Evolutionary conservation across 192 early-diverging fungal genomes (phyloP).

Genomic region (Coemansia sp.): DNA sequence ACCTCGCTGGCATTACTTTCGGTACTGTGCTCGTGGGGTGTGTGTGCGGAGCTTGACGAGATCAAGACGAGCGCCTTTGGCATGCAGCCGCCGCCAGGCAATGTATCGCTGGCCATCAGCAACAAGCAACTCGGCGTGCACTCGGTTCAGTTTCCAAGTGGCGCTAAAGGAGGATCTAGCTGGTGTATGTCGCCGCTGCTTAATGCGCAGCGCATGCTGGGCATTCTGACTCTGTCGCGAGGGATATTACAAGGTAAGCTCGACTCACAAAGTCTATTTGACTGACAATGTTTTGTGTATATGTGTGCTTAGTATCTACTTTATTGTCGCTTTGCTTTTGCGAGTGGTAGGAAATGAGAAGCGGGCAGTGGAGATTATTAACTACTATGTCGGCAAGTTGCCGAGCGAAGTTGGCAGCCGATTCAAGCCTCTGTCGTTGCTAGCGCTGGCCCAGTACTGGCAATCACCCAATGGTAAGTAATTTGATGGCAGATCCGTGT

Average conservation of each 20-base stretch:
- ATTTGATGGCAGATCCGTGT: not conserved
- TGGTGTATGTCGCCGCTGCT: slow-evolving; percentile 55
- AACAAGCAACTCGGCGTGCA: slow-evolving; percentile 19
- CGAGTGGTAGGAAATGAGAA: slow-evolving; percentile 44
- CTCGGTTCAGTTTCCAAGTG: slow-evolving; percentile 41
- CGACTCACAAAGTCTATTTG: not conserved
- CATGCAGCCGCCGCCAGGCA: slow-evolving; percentile 23
- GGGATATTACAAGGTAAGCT: slow-evolving; percentile 41
- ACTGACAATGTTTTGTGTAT: not conserved
- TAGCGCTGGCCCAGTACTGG: slow-evolving; percentile 49
- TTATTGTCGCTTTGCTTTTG: not conserved
- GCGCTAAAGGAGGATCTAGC: slow-evolving; percentile 10
- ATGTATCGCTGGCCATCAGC: slow-evolving; percentile 33
- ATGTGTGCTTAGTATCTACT: not conserved
- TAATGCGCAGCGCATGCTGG: slow-evolving; percentile 57
- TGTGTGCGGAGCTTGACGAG: slow-evolving; percentile 35
- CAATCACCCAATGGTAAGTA: slow-evolving; percentile 42
- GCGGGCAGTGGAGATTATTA: slow-evolving; percentile 53
- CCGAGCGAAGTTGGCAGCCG: slow-evolving; percentile 27
- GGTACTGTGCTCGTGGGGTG: slow-evolving; percentile 49
- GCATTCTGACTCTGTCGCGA: slow-evolving; percentile 43
- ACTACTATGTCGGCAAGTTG: slow-evolving; percentile 53
- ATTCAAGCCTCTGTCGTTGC: slow-evolving; percentile 48
- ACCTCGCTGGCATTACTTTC: slow-evolving; percentile 39
- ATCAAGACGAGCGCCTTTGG: slow-evolving; percentile 37